Conservation (phyloP, 176 grass and related monocot species). For the Neostapfia colusana region DNA sequence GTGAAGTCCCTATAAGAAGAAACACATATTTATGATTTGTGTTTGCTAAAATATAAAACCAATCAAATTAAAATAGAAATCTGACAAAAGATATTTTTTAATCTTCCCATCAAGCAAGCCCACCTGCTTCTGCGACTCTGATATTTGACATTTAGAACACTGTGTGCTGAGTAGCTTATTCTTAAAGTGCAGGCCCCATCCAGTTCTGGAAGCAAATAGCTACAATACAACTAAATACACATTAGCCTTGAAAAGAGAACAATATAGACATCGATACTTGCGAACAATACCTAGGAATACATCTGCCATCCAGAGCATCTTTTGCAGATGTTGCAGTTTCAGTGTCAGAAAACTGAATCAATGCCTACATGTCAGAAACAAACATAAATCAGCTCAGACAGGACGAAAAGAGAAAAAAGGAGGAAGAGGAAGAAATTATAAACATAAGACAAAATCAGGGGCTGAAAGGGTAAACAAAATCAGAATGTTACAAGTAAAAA, state of each 20-base stretch:
- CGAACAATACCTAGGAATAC: conserved; percentile 80
- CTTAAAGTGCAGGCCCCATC: conserved; percentile 65
- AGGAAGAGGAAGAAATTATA: conserved; percentile 16
- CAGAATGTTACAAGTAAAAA: conserved; percentile 7
- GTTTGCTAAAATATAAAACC: neutral
- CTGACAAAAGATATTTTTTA: conserved; percentile 1
- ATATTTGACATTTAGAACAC: conserved; percentile 94
- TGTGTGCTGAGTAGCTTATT: conserved; percentile 94
- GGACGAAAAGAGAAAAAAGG: neutral
- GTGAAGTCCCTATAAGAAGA: conserved; percentile 80
- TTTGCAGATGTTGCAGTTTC: conserved; percentile 76
- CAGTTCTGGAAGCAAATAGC: conserved; percentile 91
- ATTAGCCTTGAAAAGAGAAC: conserved; percentile 11
- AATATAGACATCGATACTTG: conserved; percentile 25
- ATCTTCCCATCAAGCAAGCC: conserved; percentile 15
- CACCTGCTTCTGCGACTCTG: conserved; percentile 93
- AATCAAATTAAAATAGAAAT: neutral
- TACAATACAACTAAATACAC: conserved; percentile 42
- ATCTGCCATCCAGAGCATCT: conserved; percentile 89
- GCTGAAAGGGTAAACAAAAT: neutral
- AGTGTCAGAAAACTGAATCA: conserved; percentile 91
- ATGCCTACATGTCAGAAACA: conserved; percentile 52
- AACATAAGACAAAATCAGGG: neutral
- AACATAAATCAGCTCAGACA: conserved; percentile 21
- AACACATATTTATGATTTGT: neutral